Evolutionary conservation across 2,329 filamentous ascomycete species (phyloP).

Genomic region (Sporothrix phasma): DNA sequence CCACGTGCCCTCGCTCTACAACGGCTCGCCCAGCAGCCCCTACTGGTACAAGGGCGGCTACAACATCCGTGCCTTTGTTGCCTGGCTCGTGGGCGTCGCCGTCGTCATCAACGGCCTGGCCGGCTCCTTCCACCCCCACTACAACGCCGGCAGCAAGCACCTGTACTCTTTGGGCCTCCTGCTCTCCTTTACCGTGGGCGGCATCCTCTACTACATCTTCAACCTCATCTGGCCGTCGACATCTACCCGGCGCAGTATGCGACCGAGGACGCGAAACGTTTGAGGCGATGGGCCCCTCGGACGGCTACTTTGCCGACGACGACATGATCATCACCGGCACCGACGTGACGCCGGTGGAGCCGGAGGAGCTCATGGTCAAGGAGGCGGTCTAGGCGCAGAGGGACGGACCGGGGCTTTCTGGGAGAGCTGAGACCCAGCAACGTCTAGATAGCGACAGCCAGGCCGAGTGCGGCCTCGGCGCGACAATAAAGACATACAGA

Average conservation of each 20-base stretch:
- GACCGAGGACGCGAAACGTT: background rate
- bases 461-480: too few species aligned
- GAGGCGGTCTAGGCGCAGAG: background rate
- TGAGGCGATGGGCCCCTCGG: background rate
- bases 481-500: too few species aligned
- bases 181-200: constrained; percentile 25
- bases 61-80: constrained; percentile 28
- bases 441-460: too few species aligned
- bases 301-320: constrained; percentile 9
- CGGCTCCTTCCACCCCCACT: constrained; percentile 25
- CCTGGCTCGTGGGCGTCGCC: constrained; percentile 27
- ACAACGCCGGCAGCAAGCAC: constrained; percentile 25
- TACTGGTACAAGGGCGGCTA: constrained; percentile 28
- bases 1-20: constrained; percentile 26
- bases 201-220: constrained; percentile 26
- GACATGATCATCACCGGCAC: background rate
- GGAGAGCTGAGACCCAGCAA: too few species aligned
- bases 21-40: constrained; percentile 24
- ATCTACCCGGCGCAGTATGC: constrained; percentile 4
- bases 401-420: too few species aligned
- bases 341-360: background rate
- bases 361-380: background rate
- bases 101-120: constrained; percentile 29
- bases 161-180: constrained; percentile 27
- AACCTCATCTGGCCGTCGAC: constrained; percentile 26